phyloP scores from a whole-genome alignment of 2,329 filamentous ascomycete genomes.

The Sporothrix schenckii region DNA sequence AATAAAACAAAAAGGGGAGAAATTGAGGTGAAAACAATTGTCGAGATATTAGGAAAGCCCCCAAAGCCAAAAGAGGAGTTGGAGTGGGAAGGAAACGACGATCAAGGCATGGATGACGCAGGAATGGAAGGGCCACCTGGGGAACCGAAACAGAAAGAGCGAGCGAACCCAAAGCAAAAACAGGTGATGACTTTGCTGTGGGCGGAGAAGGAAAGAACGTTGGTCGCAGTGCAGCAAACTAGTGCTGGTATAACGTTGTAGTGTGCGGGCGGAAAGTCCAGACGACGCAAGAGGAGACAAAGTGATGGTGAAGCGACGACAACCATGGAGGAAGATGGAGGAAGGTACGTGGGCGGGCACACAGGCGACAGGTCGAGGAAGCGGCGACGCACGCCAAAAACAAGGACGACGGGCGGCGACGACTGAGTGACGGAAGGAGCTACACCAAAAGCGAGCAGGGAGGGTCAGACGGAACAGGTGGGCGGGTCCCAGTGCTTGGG shows the following conservation, averaged over 20 bases:
- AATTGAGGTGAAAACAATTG: neutral
- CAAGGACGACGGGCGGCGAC: slow-evolving; percentile 9
- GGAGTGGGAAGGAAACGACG: neutral
- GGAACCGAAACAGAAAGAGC: slow-evolving; percentile 18
- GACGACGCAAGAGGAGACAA: neutral
- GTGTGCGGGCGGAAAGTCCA: slow-evolving; percentile 10
- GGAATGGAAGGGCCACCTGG: slow-evolving; percentile 15
- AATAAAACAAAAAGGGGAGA: neutral
- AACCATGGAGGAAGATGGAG: neutral
- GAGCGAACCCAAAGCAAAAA: neutral
- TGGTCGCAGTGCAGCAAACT: slow-evolving; percentile 25
- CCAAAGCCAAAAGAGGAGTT: neutral
- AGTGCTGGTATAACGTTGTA: slow-evolving; percentile 2
- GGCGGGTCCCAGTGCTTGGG: slow-evolving; percentile 20
- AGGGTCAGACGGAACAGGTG: slow-evolving; percentile 27
- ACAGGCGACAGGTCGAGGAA: neutral
- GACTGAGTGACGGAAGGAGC: slow-evolving; percentile 25
- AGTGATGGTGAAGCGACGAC: neutral
- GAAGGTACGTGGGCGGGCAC: neutral
- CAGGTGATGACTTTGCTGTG: neutral
- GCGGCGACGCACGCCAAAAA: slow-evolving; percentile 9
- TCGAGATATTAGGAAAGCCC: neutral
- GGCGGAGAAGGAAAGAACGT: slow-evolving; percentile 6
- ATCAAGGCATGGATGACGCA: slow-evolving; percentile 1
- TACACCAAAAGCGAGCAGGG: slow-evolving; percentile 1